Evolutionary conservation across 768 basidiomycete species (phyloP), one percentile per base, ranked within the genome.

Genomic region (Tricholoma flavovirens): DNA sequence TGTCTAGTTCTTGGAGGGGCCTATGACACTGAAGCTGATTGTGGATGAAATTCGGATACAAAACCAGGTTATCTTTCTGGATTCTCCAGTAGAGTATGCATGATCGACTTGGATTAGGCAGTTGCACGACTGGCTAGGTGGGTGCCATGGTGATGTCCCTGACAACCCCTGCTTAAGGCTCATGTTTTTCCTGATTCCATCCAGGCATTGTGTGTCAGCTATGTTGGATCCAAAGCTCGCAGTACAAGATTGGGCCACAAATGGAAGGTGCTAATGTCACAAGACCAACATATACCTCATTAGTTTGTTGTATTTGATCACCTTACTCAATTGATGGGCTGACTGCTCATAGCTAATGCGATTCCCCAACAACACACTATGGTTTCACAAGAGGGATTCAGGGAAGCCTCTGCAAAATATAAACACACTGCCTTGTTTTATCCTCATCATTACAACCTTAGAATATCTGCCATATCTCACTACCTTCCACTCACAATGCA

Each of bases 41-140:
- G 79, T 96, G 6, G 94, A 98, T 69, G 96, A 98, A 69, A 90
- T 98, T 60, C 83, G 95, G 72, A 98, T 98, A 80, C 90, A 95
- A 67, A 97, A 99, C 67, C 97, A 99, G 68, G 93, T 98, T 60
- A 98, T 99, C 70, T 98, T 97, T 76, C 78, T 98, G 51, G 96
- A 98, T 68, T 96, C 97, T 24, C 97, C 97, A 57, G 92, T 98
- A 74, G 96, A 98, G 69, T 83, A 90, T 63, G 93, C 96, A 0
- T 83, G 95, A 42, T 83, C 88, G 50, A 88, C 82, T 8, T 98
- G 95, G 95, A 82, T 95, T 58, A 81, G 79, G 45, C 90, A 95
- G 67, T 72, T 97, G 58, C 95, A 98, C 63, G 87, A 88, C 56
- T 92, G 92, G 87, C 76, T 98, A 11, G 91, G 90, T 87, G 58